Conservation (phyloP, 148 eudicot species). For the Chenopodium formosanum region DNA sequence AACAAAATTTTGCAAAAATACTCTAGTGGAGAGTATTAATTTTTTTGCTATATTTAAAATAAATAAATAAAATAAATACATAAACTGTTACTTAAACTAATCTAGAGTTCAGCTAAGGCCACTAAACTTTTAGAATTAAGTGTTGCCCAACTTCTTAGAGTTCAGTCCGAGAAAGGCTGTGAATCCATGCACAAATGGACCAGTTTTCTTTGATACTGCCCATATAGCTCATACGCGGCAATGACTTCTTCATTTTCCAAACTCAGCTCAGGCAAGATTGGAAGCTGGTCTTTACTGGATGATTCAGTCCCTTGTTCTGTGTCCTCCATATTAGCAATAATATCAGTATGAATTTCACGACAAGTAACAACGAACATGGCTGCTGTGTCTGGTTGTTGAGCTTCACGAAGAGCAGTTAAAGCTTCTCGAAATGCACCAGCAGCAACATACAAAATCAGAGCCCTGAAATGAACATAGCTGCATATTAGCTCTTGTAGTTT, state of each 20-base stretch:
- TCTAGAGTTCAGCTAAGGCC: neutral
- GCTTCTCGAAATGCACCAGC: slow-evolving; percentile 94
- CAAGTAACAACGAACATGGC: slow-evolving; percentile 89
- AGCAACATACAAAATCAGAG: slow-evolving; percentile 80
- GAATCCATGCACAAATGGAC: slow-evolving; percentile 97
- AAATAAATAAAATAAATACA: no score
- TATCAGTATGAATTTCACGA: slow-evolving; percentile 76
- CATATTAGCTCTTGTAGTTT: neutral
- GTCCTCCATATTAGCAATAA: slow-evolving; percentile 45
- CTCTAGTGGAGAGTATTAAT: no score
- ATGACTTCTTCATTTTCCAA: slow-evolving; percentile 73
- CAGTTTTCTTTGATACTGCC: slow-evolving; percentile 83
- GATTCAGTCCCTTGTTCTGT: slow-evolving; percentile 50
- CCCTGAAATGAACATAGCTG: slow-evolving; percentile 49
- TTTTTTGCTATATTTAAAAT: no score
- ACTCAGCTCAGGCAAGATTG: slow-evolving; percentile 51
- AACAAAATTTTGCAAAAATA: no score
- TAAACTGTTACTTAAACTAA: neutral
- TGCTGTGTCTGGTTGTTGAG: slow-evolving; percentile 96
- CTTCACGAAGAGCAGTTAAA: slow-evolving; percentile 80
- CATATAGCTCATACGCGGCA: slow-evolving; percentile 81
- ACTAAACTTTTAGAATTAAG: neutral
- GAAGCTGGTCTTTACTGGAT: slow-evolving; percentile 38
- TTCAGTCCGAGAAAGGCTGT: slow-evolving; percentile 60
- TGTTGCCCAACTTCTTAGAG: neutral